Percentiles rank a stretch among this genome's conserved stretches.
These are phyloP conservation scores for Paraphaeosphaeria minitans DNA, from an alignment of 2,329 filamentous ascomycete species.

Conservation along the genomic window DNA sequence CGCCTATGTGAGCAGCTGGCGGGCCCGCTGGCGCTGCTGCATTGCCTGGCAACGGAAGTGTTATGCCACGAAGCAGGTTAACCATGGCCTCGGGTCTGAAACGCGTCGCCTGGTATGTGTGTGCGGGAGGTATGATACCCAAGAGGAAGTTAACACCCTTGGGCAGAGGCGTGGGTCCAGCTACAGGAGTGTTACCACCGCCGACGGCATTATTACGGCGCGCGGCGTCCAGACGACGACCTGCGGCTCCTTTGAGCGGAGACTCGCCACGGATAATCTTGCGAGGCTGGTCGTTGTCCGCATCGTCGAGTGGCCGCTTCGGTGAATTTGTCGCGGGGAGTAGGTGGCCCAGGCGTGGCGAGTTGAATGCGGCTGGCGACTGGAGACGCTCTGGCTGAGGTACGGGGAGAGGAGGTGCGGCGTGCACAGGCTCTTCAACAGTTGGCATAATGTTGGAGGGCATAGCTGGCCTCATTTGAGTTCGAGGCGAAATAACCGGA, in stretches of 20 bases:
- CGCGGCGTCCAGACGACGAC: conserved; percentile 81
- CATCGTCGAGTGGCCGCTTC: conserved; percentile 57
- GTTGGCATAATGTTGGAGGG: conserved; percentile 31
- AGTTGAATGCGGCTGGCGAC: conserved; percentile 37
- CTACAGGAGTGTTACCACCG: conserved; percentile 34
- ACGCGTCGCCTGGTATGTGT: conserved; percentile 71
- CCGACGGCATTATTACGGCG: conserved; percentile 50
- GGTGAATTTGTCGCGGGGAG: conserved; percentile 47
- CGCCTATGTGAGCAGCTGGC: conserved; percentile 14
- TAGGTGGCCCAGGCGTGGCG: conserved; percentile 35
- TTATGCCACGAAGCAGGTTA: conserved; percentile 66
- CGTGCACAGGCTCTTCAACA: conserved; percentile 35
- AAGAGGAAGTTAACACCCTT: conserved; percentile 62
- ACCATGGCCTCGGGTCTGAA: conserved; percentile 76
- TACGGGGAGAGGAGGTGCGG: conserved; percentile 23
- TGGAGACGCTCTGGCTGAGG: conserved; percentile 30
- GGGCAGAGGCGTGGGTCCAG: conserved; percentile 69
- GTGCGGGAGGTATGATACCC: conserved; percentile 74
- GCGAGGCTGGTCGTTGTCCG: conserved; percentile 79
- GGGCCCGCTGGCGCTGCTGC: conserved; percentile 6
- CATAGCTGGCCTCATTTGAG: conserved; percentile 68
- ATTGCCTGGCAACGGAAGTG: conserved; percentile 21
- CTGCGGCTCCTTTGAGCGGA: conserved; percentile 87
- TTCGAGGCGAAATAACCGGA: conserved; percentile 78
- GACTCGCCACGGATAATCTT: conserved; percentile 90